These are phyloP conservation scores for Arachis hypogaea DNA, from an alignment of 306 rosid species.

Conservation along the genomic window DNA sequence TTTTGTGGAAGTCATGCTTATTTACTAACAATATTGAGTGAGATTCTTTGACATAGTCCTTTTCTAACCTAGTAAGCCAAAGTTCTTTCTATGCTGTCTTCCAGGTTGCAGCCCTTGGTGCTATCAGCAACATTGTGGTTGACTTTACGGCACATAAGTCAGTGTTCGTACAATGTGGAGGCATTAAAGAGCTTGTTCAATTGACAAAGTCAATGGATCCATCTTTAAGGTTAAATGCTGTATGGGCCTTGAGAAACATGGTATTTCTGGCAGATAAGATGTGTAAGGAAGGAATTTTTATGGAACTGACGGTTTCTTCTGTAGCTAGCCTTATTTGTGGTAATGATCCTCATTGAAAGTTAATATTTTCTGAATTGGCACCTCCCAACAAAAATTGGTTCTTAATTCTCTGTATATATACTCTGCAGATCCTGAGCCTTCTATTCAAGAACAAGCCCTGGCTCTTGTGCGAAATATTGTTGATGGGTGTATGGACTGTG, in stretches of 20 bases:
- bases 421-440: constrained; percentile 80
- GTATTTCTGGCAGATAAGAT: constrained; percentile 73
- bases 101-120: constrained; percentile 92
- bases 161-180: constrained; percentile 72
- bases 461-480: constrained; percentile 86
- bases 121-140: constrained; percentile 80
- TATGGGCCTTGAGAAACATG: constrained; percentile 90
- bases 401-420: constrained; percentile 32
- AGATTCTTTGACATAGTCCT: constrained; percentile 4
- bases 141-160: constrained; percentile 67
- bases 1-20: not conserved
- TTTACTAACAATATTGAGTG: not conserved
- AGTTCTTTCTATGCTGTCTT: constrained; percentile 39
- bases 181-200: constrained; percentile 76
- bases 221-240: constrained; percentile 69
- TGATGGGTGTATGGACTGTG: constrained; percentile 73
- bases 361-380: constrained; percentile 17
- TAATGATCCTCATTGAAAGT: constrained; percentile 37
- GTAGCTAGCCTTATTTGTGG: constrained; percentile 84
- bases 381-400: constrained; percentile 21
- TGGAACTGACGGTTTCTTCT: constrained; percentile 74
- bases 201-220: constrained; percentile 90
- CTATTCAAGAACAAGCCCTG: constrained; percentile 86
- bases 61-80: constrained; percentile 13
- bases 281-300: constrained; percentile 63